These are phyloP conservation scores for Pezicula rhizophila DNA, from an alignment of 2,329 filamentous ascomycete genomes.

Conservation along the genomic window DNA sequence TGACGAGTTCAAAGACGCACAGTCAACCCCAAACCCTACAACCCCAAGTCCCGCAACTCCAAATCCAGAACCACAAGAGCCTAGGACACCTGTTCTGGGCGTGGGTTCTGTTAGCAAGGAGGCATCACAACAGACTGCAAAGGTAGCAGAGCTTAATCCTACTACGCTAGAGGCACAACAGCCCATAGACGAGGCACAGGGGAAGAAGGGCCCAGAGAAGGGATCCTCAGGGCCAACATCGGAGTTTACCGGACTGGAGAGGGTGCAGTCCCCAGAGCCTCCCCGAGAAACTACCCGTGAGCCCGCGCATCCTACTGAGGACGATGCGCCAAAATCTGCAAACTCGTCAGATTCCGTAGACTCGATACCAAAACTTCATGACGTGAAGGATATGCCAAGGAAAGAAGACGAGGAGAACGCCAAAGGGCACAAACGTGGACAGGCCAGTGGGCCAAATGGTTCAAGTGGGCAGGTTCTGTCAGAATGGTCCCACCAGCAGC, in stretches of 20 bases:
- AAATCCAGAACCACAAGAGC: constrained; percentile 9
- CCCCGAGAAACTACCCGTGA: too few relatives aligned
- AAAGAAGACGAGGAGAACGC: constrained; percentile 3
- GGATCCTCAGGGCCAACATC: neutral
- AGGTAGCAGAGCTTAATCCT: neutral
- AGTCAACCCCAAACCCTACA: constrained; percentile 24
- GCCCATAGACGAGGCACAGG: neutral
- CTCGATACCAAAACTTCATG: constrained; percentile 2
- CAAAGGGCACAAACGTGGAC: constrained; percentile 9
- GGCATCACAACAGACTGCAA: neutral
- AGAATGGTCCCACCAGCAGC: constrained; percentile 86
- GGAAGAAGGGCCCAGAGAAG: neutral
- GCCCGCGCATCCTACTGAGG: neutral
- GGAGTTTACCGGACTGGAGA: neutral
- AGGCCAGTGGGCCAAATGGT: constrained; percentile 11
- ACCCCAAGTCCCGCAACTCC: constrained; percentile 14
- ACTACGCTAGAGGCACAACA: neutral
- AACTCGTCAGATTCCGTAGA: constrained; percentile 1
- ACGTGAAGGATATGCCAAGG: constrained; percentile 6
- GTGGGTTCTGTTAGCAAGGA: neutral
- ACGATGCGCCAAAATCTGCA: neutral
- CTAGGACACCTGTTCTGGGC: neutral
- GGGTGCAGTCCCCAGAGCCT: too few relatives aligned
- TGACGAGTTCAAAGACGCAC: constrained; percentile 34
- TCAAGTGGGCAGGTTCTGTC: constrained; percentile 39